Conservation (phyloP, 2,329 filamentous ascomycete genomes). For the Epichloe coenophiala region DNA sequence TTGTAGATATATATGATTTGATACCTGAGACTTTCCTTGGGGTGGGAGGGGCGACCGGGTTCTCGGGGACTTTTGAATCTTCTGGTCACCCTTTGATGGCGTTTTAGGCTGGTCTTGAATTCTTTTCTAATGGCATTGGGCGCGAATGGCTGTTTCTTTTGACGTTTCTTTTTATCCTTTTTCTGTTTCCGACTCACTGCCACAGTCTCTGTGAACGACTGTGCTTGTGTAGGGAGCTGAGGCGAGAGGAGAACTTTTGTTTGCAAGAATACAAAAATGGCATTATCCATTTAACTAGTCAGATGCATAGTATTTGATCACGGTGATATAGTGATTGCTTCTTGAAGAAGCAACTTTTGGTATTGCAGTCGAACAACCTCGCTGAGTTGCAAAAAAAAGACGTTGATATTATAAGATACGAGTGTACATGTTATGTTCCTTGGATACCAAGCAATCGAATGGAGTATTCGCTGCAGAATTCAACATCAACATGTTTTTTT, state of each 20-base stretch:
- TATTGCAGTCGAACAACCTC: too few species aligned
- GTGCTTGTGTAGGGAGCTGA: not conserved
- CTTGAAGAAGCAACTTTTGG: too few species aligned
- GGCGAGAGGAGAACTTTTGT: not conserved
- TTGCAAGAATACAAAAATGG: not conserved
- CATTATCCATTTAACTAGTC: not conserved
- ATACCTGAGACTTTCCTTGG: constrained; percentile 18
- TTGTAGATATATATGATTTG: constrained; percentile 12
- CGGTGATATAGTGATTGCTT: not conserved
- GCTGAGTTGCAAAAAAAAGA: too few species aligned
- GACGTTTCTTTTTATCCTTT: not conserved
- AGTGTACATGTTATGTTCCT: too few species aligned
- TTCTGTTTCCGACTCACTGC: too few species aligned
- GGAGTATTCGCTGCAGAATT: too few species aligned
- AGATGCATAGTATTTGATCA: not conserved
- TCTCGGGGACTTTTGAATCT: constrained; percentile 3
- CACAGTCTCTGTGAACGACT: not conserved
- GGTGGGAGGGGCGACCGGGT: not conserved
- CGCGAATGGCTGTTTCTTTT: constrained; percentile 17
- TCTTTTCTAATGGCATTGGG: constrained; percentile 15
- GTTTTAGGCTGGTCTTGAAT: constrained; percentile 17
- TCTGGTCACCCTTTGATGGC: constrained; percentile 18
- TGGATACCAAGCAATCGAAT: too few species aligned
- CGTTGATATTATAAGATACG: too few species aligned
- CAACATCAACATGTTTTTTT: too few species aligned